These are phyloP conservation scores for Ophiostoma angusticollis DNA, from an alignment of 2,329 filamentous ascomycete genomes.

Conservation along the genomic window DNA sequence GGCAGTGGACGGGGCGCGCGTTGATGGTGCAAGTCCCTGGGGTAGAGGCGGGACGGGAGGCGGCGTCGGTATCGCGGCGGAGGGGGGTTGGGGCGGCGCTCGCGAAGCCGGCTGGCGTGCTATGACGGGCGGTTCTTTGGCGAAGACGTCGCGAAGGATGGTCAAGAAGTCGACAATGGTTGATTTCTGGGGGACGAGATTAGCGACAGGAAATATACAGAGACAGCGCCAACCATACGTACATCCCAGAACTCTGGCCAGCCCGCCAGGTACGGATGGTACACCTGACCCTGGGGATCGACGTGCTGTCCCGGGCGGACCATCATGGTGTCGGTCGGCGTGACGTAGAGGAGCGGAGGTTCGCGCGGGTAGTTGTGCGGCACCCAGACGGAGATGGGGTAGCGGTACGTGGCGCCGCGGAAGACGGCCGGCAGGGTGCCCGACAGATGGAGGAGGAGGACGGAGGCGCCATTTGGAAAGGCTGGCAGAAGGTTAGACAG, in stretches of 20 bases:
- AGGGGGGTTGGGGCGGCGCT: constrained; percentile 17
- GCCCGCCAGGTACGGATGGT: constrained; percentile 86
- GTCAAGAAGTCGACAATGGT: constrained; percentile 71
- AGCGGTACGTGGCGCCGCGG: constrained; percentile 77
- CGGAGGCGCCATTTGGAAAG: constrained; percentile 76
- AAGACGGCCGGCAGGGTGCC: constrained; percentile 89
- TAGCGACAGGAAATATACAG: constrained; percentile 20
- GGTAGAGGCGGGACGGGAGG: constrained; percentile 63
- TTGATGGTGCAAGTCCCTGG: constrained; percentile 37
- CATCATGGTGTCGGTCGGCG: constrained; percentile 75
- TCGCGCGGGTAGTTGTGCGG: constrained; percentile 82
- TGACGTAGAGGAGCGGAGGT: constrained; percentile 77
- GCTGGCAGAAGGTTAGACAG: constrained; percentile 37
- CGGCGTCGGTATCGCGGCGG: constrained; percentile 31
- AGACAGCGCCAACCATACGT: too few species aligned
- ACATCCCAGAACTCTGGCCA: constrained; percentile 90
- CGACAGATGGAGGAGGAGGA: constrained; percentile 71
- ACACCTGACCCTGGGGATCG: constrained; percentile 81
- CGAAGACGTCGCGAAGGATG: constrained; percentile 75
- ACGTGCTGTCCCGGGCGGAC: constrained; percentile 91
- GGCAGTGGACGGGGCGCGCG: constrained; percentile 17
- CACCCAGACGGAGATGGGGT: constrained; percentile 86
- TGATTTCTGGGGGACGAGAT: constrained; percentile 49
- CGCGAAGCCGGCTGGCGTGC: constrained; percentile 49
- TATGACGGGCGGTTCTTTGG: constrained; percentile 86